These are phyloP conservation scores for Gorgonomyces haynaldii DNA, from an alignment of 192 early-diverging fungal species.

Conservation along the genomic window DNA sequence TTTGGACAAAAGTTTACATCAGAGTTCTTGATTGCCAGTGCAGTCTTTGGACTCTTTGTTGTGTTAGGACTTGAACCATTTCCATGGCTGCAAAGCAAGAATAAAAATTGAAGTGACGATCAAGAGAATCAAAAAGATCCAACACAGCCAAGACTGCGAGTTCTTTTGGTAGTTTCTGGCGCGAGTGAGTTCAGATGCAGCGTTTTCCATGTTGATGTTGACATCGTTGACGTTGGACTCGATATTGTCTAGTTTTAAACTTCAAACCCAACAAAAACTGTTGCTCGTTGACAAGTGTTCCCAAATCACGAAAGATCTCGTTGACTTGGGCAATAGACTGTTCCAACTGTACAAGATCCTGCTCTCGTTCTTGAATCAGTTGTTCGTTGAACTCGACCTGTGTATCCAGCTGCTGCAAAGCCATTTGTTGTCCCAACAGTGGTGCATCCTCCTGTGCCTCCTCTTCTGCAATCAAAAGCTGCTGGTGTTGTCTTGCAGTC, in stretches of 20 bases:
- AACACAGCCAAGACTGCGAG: slow-evolving; percentile 73
- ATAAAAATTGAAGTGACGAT: slow-evolving; percentile 56
- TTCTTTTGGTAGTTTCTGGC: slow-evolving; percentile 70
- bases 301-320: slow-evolving; percentile 93
- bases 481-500: slow-evolving; percentile 1
- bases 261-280: slow-evolving; percentile 69
- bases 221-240: slow-evolving; percentile 86
- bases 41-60: no score
- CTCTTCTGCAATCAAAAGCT: not conserved
- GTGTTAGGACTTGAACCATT: slow-evolving; percentile 1
- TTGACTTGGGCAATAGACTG: slow-evolving; percentile 87
- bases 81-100: slow-evolving; percentile 23
- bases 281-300: slow-evolving; percentile 95
- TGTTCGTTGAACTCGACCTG: slow-evolving; percentile 92
- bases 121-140: slow-evolving; percentile 62
- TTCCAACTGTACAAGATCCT: slow-evolving; percentile 85
- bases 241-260: slow-evolving; percentile 64
- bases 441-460: slow-evolving; percentile 4
- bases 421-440: not conserved
- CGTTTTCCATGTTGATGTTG: slow-evolving; percentile 62
- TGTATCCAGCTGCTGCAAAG: slow-evolving; percentile 48
- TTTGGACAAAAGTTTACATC: no score
- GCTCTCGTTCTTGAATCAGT: slow-evolving; percentile 86
- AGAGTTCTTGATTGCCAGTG: no score
- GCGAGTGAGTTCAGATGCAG: slow-evolving; percentile 64